Evolutionary conservation across 176 grass and related monocot genomes (phyloP).

Genomic region (Dactylis glomerata): DNA sequence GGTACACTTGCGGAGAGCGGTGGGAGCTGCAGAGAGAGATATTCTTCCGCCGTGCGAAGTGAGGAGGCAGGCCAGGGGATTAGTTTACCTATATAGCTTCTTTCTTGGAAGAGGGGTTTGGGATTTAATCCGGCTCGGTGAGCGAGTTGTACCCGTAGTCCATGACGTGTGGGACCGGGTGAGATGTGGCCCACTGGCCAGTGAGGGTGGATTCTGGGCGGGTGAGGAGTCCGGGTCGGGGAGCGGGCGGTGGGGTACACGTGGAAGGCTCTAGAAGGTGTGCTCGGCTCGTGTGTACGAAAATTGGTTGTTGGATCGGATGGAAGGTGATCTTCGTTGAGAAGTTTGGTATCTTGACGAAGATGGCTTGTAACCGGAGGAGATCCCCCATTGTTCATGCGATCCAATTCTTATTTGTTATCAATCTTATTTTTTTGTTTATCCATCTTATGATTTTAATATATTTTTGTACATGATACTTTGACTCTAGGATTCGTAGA

Average conservation of each 20-base stretch:
- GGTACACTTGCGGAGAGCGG: conserved; percentile 31
- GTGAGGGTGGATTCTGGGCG: background rate
- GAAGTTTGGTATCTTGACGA: conserved; percentile 4
- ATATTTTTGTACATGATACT: too few relatives aligned
- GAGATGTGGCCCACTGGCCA: background rate
- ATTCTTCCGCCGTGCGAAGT: background rate
- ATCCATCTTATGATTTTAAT: too few relatives aligned
- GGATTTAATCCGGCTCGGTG: background rate
- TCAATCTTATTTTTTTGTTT: too few relatives aligned
- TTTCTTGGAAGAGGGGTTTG: conserved; percentile 45
- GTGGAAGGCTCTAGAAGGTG: background rate
- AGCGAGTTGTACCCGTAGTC: fast-evolving
- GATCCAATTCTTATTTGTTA: background rate
- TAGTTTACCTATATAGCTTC: conserved; percentile 20
- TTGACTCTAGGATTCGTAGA: too few relatives aligned
- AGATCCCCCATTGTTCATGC: background rate
- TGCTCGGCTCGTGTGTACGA: background rate
- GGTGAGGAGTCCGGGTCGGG: background rate
- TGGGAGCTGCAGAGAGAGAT: background rate
- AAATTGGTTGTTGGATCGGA: conserved; percentile 4
- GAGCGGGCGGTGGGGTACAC: background rate
- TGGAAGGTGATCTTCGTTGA: background rate
- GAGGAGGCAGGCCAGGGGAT: conserved; percentile 6
- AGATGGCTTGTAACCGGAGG: background rate
- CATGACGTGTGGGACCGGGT: background rate